phyloP scores from a whole-genome alignment of 192 early-diverging fungal species.

The Radiomyces spectabilis region DNA sequence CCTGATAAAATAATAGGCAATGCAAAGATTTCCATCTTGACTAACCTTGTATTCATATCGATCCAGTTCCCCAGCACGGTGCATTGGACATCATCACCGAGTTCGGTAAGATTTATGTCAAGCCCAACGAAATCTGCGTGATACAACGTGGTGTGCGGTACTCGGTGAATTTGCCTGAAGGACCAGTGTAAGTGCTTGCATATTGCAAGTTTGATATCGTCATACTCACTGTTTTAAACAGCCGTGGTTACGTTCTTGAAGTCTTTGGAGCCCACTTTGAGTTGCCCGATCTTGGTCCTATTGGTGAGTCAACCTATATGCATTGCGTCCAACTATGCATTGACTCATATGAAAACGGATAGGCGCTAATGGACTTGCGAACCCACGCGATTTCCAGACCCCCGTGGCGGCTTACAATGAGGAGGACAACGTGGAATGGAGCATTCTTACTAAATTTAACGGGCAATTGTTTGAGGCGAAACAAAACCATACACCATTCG shows the following conservation, averaged over 20 bases:
- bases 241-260: slow-evolving; percentile 88
- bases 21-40: background rate
- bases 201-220: background rate
- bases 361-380: slow-evolving; percentile 90
- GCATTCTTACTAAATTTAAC: slow-evolving; percentile 78
- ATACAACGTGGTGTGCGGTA: slow-evolving; percentile 91
- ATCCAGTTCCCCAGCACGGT: slow-evolving; percentile 84
- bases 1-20: background rate
- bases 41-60: background rate
- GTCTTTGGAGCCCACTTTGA: slow-evolving; percentile 87
- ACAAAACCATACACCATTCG: slow-evolving; percentile 83
- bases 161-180: slow-evolving; percentile 70
- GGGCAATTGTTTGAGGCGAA: slow-evolving; percentile 65
- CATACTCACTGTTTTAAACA: slow-evolving; percentile 9
- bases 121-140: slow-evolving; percentile 88
- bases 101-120: slow-evolving; percentile 74
- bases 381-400: slow-evolving; percentile 88
- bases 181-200: slow-evolving; percentile 59
- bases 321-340: no score
- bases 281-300: slow-evolving; percentile 92
- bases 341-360: no score
- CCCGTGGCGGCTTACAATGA: slow-evolving; percentile 79
- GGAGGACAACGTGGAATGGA: slow-evolving; percentile 44
- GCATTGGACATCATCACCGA: slow-evolving; percentile 87
- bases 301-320: slow-evolving; percentile 45